Base-by-base conservation (phyloP, 139 green algal species). In the Chlamydomonas eustigma region DNA sequence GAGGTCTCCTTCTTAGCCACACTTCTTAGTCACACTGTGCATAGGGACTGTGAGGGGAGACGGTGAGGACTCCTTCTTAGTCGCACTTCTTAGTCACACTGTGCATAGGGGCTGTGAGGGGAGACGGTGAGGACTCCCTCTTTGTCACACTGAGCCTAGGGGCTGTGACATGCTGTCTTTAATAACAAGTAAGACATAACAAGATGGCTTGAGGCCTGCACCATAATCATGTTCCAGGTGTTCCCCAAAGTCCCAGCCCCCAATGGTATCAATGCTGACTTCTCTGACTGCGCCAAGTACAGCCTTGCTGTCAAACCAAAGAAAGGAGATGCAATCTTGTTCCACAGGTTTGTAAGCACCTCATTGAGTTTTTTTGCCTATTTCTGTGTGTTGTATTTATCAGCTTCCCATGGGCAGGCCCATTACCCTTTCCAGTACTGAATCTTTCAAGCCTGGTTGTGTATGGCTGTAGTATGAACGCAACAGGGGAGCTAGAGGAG, bases 161-260 rank as follows among this genome's bases (percentile, higher is more conserved):
- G n/a, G n/a, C n/a, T n/a, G n/a, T n/a, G n/a, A n/a, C n/a, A n/a
- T n/a, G n/a, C n/a, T n/a, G n/a, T n/a, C n/a, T n/a, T n/a, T n/a
- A n/a, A n/a, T n/a, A n/a, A n/a, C n/a, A n/a, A n/a, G n/a, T n/a
- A n/a, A n/a, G n/a, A n/a, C n/a, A n/a, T n/a, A n/a, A n/a, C n/a
- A n/a, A n/a, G n/a, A n/a, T n/a, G n/a, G n/a, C n/a, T n/a, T n/a
- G n/a, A n/a, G n/a, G n/a, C n/a, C n/a, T n/a, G n/a, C n/a, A n/a
- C n/a, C n/a, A n/a, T n/a, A n/a, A n/a, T n/a, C n/a, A n/a, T n/a
- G n/a, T n/a, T 68, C 32, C 64, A 85, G 76, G 83, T 88, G 3
- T 91, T 91, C 65, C 84, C 82, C 51, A 89, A 92, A 78, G 76
- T 93, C 31, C 82, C 85, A 2, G 85, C 84, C 1, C 87, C 85